phyloP scores from a whole-genome alignment of 2,329 filamentous ascomycete genomes.

The Cytospora piceae region DNA sequence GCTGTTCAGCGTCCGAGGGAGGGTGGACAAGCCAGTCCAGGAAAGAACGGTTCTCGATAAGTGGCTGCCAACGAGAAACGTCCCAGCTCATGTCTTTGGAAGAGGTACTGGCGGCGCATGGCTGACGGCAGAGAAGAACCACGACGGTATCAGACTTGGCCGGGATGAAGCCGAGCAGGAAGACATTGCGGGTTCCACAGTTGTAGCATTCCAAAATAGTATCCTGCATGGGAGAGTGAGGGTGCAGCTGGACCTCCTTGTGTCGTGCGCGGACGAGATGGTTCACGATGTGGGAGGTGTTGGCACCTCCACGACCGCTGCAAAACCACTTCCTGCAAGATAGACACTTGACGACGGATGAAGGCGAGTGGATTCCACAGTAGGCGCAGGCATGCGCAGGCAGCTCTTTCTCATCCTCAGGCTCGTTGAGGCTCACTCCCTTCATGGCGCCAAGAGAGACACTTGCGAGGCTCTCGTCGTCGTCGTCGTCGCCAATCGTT shows the following conservation, averaged over 20 bases:
- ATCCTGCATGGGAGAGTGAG: conserved; percentile 88
- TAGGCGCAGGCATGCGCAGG: conserved; percentile 97
- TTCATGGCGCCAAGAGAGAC: conserved; percentile 77
- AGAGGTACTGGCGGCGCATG: conserved; percentile 90
- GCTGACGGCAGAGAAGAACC: conserved; percentile 93
- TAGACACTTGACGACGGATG: conserved; percentile 94
- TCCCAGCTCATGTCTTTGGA: conserved; percentile 99
- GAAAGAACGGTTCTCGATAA: conserved; percentile 96
- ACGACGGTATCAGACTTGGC: conserved; percentile 99
- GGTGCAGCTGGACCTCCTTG: conserved; percentile 98
- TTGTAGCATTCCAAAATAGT: conserved; percentile 99
- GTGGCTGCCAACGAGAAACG: conserved; percentile 93
- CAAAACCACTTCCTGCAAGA: conserved; percentile 99
- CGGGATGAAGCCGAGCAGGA: conserved; percentile 95
- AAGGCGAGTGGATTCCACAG: conserved; percentile 95
- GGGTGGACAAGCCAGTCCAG: conserved; percentile 88
- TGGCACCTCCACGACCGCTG: conserved; percentile 93
- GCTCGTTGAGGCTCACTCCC: conserved; percentile 59
- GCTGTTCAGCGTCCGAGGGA: conserved; percentile 92
- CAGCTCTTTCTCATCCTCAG: conserved; percentile 86
- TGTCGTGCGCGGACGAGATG: conserved; percentile 95
- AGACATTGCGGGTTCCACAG: conserved; percentile 99
- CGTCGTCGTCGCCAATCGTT: conserved; percentile 79
- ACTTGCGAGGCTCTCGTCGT: conserved; percentile 72
- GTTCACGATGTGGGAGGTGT: conserved; percentile 97